A percentile compares a stretch with the other conserved stretches of the same genome.
These are phyloP conservation scores for Drosera capensis DNA, from an alignment of 148 eudicot genomes.

Conservation along the genomic window DNA sequence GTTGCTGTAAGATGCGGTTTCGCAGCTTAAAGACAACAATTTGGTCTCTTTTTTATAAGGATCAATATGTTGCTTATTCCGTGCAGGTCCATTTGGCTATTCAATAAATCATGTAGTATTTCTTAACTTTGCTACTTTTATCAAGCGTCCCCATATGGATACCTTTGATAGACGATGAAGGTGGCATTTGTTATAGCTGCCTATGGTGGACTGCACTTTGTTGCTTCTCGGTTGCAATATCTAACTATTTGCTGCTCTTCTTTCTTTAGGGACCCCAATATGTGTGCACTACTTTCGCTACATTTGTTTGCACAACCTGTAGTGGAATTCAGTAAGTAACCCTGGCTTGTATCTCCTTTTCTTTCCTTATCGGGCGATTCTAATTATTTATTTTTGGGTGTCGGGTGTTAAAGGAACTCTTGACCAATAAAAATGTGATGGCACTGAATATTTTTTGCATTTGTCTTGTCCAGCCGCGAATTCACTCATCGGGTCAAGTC, in stretches of 20 bases:
- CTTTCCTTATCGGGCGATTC: background rate
- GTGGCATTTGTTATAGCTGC: too few species aligned
- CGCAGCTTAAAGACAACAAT: too few species aligned
- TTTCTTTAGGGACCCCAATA: conserved; percentile 83
- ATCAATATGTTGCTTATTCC: too few species aligned
- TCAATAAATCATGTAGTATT: too few species aligned
- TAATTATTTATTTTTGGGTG: background rate
- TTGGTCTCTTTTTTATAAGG: too few species aligned
- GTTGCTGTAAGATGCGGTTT: too few species aligned
- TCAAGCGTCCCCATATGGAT: too few species aligned
- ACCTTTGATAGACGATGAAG: too few species aligned
- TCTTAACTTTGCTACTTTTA: too few species aligned
- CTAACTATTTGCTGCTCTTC: background rate
- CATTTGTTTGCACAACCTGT: conserved; percentile 90
- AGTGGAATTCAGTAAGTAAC: conserved; percentile 89
- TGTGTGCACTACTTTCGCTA: conserved; percentile 80
- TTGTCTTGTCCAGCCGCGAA: conserved; percentile 59
- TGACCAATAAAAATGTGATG: background rate
- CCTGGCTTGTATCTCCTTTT: background rate
- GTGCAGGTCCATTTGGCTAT: too few species aligned
- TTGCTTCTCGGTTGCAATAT: background rate
- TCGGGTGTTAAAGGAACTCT: background rate
- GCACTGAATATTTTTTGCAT: background rate
- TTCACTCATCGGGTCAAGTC: conserved; percentile 96
- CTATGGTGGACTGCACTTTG: background rate